Evolutionary conservation across 768 basidiomycete genomes (phyloP).

Genomic region (Dentipellis sp.): DNA sequence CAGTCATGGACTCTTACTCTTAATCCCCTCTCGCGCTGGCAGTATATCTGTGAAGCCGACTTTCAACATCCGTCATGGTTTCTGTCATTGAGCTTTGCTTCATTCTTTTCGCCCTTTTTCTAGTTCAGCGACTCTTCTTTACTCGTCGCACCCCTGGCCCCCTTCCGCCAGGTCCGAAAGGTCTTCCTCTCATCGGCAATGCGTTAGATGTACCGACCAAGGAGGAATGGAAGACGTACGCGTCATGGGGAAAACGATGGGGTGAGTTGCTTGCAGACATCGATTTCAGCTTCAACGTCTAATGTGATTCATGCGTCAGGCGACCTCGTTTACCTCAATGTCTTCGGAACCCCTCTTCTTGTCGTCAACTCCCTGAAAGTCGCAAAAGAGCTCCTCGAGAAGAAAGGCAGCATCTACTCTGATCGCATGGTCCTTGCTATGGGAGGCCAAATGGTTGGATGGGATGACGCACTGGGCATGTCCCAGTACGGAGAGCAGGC

Average conservation of each 20-base stretch:
- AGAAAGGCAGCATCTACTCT: slow-evolving; percentile 18
- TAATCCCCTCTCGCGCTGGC: too few species aligned
- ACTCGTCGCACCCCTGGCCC: neutral
- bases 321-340: slow-evolving; percentile 16
- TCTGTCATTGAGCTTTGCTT: neutral
- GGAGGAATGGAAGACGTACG: slow-evolving; percentile 8
- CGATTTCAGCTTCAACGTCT: neutral
- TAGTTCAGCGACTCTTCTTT: neutral
- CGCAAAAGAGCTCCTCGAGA: slow-evolving; percentile 16
- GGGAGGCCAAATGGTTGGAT: slow-evolving; percentile 13
- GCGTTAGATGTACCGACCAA: slow-evolving; percentile 10
- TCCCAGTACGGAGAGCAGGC: slow-evolving; percentile 13
- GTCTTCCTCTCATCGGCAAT: slow-evolving; percentile 14
- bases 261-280: neutral
- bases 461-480: slow-evolving; percentile 11
- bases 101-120: neutral
- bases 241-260: slow-evolving; percentile 6
- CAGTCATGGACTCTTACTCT: too few species aligned
- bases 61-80: too few species aligned
- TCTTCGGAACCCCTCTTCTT: slow-evolving; percentile 16
- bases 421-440: slow-evolving; percentile 11
- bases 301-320: slow-evolving; percentile 5
- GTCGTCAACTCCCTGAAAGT: slow-evolving; percentile 16
- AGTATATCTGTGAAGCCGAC: too few species aligned
- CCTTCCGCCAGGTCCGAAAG: slow-evolving; percentile 8